These are phyloP conservation scores for Auricularia sp. DNA, from an alignment of 768 basidiomycete genomes.

Conservation along the genomic window DNA sequence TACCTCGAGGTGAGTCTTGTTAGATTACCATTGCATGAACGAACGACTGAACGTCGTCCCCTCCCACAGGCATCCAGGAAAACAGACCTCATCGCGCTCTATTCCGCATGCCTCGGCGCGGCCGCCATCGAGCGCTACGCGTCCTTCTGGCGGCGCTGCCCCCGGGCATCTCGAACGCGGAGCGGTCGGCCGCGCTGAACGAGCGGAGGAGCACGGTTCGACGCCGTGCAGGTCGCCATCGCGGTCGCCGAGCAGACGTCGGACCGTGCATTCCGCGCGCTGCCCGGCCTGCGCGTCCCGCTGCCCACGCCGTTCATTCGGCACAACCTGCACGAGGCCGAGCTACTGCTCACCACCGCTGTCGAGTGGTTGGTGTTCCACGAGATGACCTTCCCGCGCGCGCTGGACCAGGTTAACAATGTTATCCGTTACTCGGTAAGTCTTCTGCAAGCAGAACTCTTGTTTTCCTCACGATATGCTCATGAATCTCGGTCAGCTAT, in stretches of 20 bases:
- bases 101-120: conserved; percentile 82
- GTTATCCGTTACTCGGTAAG: conserved; percentile 81
- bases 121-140: conserved; percentile 91
- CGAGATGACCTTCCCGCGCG: conserved; percentile 62
- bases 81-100: conserved; percentile 83
- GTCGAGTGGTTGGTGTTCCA: conserved; percentile 90
- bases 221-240: conserved; percentile 69
- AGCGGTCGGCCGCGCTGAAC: conserved; percentile 62
- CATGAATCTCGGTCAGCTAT: conserved; percentile 35
- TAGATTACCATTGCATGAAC: background rate
- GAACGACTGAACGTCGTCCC: background rate
- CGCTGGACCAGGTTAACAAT: conserved; percentile 79
- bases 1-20: conserved; percentile 60
- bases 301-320: background rate
- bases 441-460: conserved; percentile 1
- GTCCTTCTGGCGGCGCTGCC: conserved; percentile 72
- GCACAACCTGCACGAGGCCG: conserved; percentile 34
- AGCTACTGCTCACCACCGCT: conserved; percentile 65
- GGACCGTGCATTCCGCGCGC: conserved; percentile 20
- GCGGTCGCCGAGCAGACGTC: conserved; percentile 72
- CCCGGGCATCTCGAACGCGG: conserved; percentile 48
- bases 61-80: conserved; percentile 54
- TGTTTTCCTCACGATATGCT: background rate
- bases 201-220: conserved; percentile 75
- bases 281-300: background rate